Evolutionary conservation across 306 rosid species (phyloP).

Genomic region (Fragaria vesca): DNA sequence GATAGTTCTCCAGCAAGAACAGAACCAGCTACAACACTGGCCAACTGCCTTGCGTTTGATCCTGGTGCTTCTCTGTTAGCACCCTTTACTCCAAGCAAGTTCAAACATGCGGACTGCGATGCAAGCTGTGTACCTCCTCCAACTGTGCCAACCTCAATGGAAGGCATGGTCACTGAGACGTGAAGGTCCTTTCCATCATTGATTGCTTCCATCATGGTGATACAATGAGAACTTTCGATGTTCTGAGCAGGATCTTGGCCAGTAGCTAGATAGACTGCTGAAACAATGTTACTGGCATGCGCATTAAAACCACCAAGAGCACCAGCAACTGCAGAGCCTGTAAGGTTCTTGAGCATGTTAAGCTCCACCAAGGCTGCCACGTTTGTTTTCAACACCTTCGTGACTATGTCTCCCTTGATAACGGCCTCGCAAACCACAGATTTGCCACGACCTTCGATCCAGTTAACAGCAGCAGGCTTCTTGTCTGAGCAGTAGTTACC

Average conservation of each 20-base stretch:
- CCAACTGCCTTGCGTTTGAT: too few relatives aligned
- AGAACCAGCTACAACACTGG: too few relatives aligned
- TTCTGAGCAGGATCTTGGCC: conserved; percentile 97
- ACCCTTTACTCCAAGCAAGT: background rate
- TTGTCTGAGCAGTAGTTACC: conserved; percentile 68
- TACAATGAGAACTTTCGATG: conserved; percentile 85
- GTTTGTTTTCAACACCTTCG: conserved; percentile 71
- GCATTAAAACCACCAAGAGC: conserved; percentile 96
- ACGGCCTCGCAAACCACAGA: conserved; percentile 81
- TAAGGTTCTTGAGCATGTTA: conserved; percentile 87
- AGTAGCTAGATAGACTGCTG: conserved; percentile 80
- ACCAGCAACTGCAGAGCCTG: conserved; percentile 89
- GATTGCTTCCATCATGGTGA: conserved; percentile 88
- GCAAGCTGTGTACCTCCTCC: conserved; percentile 84
- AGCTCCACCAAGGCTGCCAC: conserved; percentile 81
- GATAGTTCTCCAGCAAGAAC: too few relatives aligned
- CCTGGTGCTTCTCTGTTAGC: too few relatives aligned
- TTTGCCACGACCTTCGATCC: conserved; percentile 93
- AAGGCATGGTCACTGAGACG: conserved; percentile 89
- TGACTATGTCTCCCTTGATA: conserved; percentile 72
- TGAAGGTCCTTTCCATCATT: conserved; percentile 80
- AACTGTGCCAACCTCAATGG: conserved; percentile 78
- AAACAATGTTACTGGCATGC: conserved; percentile 84
- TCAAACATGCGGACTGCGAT: too few relatives aligned
- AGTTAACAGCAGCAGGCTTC: conserved; percentile 51